Conservation (phyloP, 805 yeast species). For the Ogataea nitratoaversa region DNA sequence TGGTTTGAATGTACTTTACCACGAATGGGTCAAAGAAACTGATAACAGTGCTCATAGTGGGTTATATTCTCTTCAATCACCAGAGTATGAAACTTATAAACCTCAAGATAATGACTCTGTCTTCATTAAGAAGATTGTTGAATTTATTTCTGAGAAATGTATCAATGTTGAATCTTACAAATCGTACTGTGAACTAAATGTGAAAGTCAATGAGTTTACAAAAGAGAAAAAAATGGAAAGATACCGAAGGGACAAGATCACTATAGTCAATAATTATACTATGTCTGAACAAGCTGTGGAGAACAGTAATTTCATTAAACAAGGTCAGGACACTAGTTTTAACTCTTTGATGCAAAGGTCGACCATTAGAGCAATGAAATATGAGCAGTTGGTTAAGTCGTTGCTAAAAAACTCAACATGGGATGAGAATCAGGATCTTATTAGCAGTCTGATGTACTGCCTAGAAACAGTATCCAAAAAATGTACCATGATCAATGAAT, state of each 20-base stretch:
- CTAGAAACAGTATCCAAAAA: constrained; percentile 19
- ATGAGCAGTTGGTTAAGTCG: constrained; percentile 46
- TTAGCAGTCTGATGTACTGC: constrained; percentile 24
- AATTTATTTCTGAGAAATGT: constrained; percentile 15
- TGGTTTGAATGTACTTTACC: constrained; percentile 23
- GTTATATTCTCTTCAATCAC: constrained; percentile 17
- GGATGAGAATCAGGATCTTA: constrained; percentile 16
- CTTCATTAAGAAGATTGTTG: constrained; percentile 16
- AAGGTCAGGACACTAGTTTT: constrained; percentile 47
- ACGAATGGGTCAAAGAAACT: constrained; percentile 15
- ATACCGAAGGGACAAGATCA: constrained; percentile 18
- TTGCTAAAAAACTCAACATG: constrained; percentile 28
- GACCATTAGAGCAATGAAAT: constrained; percentile 44
- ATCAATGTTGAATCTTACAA: constrained; percentile 24
- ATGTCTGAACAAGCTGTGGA: constrained; percentile 18
- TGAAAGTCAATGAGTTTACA: constrained; percentile 20
- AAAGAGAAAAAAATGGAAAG: constrained; percentile 21
- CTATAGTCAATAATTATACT: constrained; percentile 25
- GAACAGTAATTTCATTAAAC: constrained; percentile 34
- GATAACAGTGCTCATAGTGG: constrained; percentile 5
- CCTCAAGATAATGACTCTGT: constrained; percentile 20
- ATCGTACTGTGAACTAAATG: constrained; percentile 23
- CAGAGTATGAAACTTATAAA: constrained; percentile 19
- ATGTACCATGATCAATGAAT: constrained; percentile 21
- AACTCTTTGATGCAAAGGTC: constrained; percentile 52